A percentile compares a stretch with the other conserved stretches of the same genome.
phyloP scores from a whole-genome alignment of 306 rosid species.

The Vicia sativa region DNA sequence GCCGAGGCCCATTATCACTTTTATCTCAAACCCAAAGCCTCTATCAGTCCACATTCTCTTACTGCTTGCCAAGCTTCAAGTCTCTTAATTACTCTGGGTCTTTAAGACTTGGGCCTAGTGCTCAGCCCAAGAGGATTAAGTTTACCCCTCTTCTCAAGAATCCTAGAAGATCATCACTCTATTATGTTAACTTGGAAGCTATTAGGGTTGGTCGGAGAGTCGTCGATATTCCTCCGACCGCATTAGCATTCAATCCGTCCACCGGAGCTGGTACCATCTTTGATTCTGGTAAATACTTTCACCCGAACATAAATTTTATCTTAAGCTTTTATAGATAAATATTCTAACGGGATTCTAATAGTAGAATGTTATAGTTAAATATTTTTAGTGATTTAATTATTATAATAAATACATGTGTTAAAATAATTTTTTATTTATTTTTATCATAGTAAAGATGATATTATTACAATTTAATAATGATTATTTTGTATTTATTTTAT shows the following conservation, averaged over 20 bases:
- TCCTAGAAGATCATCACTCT: constrained; percentile 87
- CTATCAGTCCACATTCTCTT: constrained; percentile 88
- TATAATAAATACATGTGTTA: too few relatives aligned
- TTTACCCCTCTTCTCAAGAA: constrained; percentile 82
- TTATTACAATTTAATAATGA: neutral
- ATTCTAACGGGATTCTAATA: too few relatives aligned
- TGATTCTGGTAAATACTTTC: constrained; percentile 69
- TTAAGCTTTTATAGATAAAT: too few relatives aligned
- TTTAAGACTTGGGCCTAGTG: constrained; percentile 78
- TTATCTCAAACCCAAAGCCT: constrained; percentile 75
- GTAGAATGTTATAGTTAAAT: too few relatives aligned
- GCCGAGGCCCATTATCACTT: constrained; percentile 87
- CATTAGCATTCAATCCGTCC: constrained; percentile 66
- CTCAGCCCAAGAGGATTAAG: constrained; percentile 85
- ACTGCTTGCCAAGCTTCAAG: constrained; percentile 89
- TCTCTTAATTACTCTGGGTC: constrained; percentile 85
- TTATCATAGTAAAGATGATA: neutral
- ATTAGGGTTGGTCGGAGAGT: constrained; percentile 76
- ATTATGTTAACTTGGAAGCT: constrained; percentile 66
- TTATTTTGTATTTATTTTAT: neutral
- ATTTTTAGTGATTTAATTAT: too few relatives aligned
- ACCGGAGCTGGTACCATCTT: constrained; percentile 88
- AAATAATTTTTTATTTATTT: too few relatives aligned
- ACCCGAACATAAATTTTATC: neutral
- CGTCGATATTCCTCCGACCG: constrained; percentile 72